These are phyloP conservation scores for Zoysia matrella DNA, from an alignment of 202 grass and related monocot genomes.

Conservation along the genomic window DNA sequence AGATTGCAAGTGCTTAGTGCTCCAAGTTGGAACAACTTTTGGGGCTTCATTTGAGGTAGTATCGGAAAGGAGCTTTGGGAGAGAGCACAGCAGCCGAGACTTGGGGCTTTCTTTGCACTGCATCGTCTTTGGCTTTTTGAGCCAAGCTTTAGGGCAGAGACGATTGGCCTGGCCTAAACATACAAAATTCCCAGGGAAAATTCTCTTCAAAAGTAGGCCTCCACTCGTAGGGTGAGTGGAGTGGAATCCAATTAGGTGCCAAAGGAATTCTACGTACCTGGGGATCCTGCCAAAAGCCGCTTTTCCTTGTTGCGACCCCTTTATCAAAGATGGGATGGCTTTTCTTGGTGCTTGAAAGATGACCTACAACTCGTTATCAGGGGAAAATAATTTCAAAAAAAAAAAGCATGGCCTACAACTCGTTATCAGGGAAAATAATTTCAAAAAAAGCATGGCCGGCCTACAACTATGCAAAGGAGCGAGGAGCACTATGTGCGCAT, in stretches of 20 bases:
- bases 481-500: too few species aligned
- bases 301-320: slow-evolving; percentile 39
- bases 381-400: too few species aligned
- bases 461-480: background rate
- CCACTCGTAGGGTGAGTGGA: slow-evolving; percentile 5
- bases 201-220: slow-evolving; percentile 26
- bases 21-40: slow-evolving; percentile 19
- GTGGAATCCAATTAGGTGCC: slow-evolving; percentile 45
- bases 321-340: slow-evolving; percentile 2
- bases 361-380: background rate
- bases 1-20: background rate
- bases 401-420: background rate
- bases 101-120: slow-evolving; percentile 35
- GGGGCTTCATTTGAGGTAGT: slow-evolving; percentile 30
- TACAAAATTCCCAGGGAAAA: slow-evolving; percentile 44
- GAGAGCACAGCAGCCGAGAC: slow-evolving; percentile 33
- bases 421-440: too few species aligned
- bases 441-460: background rate
- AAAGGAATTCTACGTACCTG: slow-evolving; percentile 28
- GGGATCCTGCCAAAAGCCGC: slow-evolving; percentile 10
- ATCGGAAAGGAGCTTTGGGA: slow-evolving; percentile 41
- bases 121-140: slow-evolving; percentile 33
- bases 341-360: slow-evolving; percentile 60
- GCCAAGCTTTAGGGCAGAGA: slow-evolving; percentile 20
- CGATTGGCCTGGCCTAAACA: slow-evolving; percentile 34